phyloP scores from a whole-genome alignment of 2,329 filamentous ascomycete genomes.

The Diaporthe ampelina region DNA sequence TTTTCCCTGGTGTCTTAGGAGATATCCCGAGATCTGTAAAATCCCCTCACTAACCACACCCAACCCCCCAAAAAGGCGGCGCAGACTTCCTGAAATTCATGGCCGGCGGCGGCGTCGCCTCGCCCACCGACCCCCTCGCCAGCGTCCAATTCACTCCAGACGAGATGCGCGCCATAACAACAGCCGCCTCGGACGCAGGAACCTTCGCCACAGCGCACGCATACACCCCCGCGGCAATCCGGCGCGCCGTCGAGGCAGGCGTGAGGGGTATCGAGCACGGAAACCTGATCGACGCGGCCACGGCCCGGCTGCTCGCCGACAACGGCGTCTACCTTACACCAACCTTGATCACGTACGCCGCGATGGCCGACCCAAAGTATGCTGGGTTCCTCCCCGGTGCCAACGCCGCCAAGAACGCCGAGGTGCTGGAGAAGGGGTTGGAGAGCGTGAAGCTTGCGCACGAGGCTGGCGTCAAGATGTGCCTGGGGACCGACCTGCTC shows the following conservation, averaged over 20 bases:
- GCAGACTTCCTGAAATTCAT: constrained; percentile 76
- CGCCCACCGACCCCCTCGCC: constrained; percentile 65
- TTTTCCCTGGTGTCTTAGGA: background rate
- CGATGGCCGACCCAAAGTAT: constrained; percentile 49
- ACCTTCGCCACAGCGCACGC: constrained; percentile 66
- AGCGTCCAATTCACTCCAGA: constrained; percentile 69
- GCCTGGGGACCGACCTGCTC: constrained; percentile 38
- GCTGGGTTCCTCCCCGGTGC: constrained; percentile 32
- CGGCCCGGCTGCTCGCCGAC: constrained; percentile 60
- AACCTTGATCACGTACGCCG: constrained; percentile 60
- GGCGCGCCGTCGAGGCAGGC: constrained; percentile 62
- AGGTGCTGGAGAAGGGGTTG: constrained; percentile 33
- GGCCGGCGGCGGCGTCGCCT: constrained; percentile 69
- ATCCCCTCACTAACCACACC: background rate
- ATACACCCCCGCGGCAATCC: constrained; percentile 63
- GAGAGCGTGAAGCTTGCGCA: constrained; percentile 30
- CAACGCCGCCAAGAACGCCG: constrained; percentile 38
- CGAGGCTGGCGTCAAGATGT: constrained; percentile 39
- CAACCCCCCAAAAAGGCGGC: constrained; percentile 49
- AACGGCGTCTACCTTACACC: constrained; percentile 62
- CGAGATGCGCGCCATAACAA: constrained; percentile 64
- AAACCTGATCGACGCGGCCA: constrained; percentile 51
- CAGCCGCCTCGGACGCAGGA: constrained; percentile 57
- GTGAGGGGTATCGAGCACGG: constrained; percentile 61
- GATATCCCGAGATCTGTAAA: no score